phyloP scores from a whole-genome alignment of 2,329 filamentous ascomycete genomes.

The Nectriaceae sp. region DNA sequence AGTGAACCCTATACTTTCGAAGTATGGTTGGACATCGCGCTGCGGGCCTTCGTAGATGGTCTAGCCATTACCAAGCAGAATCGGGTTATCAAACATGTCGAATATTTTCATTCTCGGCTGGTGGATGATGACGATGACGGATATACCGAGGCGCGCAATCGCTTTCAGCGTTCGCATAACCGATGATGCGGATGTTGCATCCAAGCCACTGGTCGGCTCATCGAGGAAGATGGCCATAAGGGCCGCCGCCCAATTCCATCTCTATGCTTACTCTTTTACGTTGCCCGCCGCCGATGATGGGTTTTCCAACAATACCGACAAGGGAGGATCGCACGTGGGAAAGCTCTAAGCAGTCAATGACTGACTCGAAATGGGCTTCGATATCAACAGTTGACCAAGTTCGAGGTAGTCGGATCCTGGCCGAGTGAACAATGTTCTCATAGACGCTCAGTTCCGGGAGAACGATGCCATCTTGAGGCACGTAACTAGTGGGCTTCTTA shows the following conservation, averaged over 20 bases:
- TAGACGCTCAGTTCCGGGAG: constrained; percentile 61
- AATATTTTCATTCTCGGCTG: constrained; percentile 62
- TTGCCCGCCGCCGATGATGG: constrained; percentile 58
- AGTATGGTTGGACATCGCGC: constrained; percentile 46
- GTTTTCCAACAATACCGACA: constrained; percentile 53
- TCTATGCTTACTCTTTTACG: constrained; percentile 61
- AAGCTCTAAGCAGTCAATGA: constrained; percentile 56
- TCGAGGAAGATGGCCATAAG: constrained; percentile 58
- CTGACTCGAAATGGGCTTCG: constrained; percentile 53
- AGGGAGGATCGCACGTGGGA: constrained; percentile 52
- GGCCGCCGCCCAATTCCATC: constrained; percentile 57
- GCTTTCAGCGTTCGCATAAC: constrained; percentile 57
- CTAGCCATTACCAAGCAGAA: constrained; percentile 56
- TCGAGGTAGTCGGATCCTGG: constrained; percentile 53
- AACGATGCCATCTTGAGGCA: constrained; percentile 63
- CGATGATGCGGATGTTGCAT: constrained; percentile 56
- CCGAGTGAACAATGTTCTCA: constrained; percentile 64
- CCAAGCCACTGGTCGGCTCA: constrained; percentile 55
- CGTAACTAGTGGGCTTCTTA: constrained; percentile 62
- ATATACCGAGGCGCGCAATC: constrained; percentile 56
- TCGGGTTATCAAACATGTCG: constrained; percentile 55
- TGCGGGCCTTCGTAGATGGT: constrained; percentile 56
- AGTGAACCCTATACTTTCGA: constrained; percentile 51
- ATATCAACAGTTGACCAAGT: constrained; percentile 53
- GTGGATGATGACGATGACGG: constrained; percentile 60